Base-by-base conservation (phyloP, 2,329 filamentous ascomycete genomes). In the Penicillium sp. region DNA sequence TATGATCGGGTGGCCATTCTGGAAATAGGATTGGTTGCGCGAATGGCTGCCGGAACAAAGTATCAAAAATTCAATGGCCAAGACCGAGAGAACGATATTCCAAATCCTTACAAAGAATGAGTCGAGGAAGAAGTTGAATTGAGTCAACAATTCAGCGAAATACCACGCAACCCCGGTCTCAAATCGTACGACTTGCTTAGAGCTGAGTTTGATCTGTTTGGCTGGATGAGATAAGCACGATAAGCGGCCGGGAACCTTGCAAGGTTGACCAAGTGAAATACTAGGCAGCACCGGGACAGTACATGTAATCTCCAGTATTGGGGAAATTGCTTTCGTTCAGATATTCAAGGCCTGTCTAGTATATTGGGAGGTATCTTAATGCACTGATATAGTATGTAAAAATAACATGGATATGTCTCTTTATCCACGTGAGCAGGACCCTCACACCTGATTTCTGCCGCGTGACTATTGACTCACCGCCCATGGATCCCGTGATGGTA, bases 1-100 rank as follows among this genome's bases (percentile, higher is more conserved):
- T 67, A 69, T 56, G 67, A 61, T 60, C 68, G 70, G 46, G 63
- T 69, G 56, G 68, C 66, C 72, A 74, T 75, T 39, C 59, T 67
- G 26, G 54, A 50, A 52, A 59, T 46, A 37, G 43, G 18, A 40
- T 29, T 40, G 53, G 24, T 18, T 53, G 52, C 26, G n/a, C 32
- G 16, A 29, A 20, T n/a, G 42, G 29, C 32, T 55, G 11, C 32
- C 53, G 16, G 24, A 11, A 18, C 35, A 35, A 38, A 40, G 24
- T 34, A 37, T 34, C 49, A 20, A 37, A n/a, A 11, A 10, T 3
- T 35, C 22, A 44, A 22, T 50, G 29, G 5, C 16, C 10, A 10
- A 22, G 22, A 34, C 4, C 13, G 3, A 22, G 18, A 38, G 22
- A 20, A 5, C 8, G 2, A 18, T 20, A 45, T 2, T 9, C 5